A percentile compares a stretch with the other conserved stretches of the same genome.
phyloP scores from a whole-genome alignment of 257 asterid genomes.

The Solanum pennellii region DNA sequence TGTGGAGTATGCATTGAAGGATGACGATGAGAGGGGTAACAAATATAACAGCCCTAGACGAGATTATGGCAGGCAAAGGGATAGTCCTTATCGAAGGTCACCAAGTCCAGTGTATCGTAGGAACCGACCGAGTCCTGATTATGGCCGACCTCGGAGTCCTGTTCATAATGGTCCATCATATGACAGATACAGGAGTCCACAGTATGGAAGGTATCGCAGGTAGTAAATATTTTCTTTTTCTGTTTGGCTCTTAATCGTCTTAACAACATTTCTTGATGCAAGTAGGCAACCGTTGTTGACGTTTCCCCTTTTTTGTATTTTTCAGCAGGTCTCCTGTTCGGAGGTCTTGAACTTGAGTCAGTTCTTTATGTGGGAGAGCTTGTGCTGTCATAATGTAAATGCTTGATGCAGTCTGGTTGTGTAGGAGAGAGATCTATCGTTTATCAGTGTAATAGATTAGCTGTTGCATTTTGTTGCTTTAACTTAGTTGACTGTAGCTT shows the following conservation, averaged over 20 bases:
- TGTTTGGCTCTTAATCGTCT: not conserved
- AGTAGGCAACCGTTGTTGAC: not conserved
- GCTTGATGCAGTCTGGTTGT: not conserved
- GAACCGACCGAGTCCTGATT: conserved; percentile 67
- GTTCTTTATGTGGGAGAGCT: not conserved
- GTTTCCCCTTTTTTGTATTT: not conserved
- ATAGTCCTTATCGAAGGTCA: conserved; percentile 51
- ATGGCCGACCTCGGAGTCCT: conserved; percentile 27
- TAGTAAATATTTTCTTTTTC: not conserved
- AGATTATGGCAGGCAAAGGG: conserved; percentile 42
- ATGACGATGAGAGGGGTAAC: conserved; percentile 76
- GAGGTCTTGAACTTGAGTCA: conserved; percentile 30
- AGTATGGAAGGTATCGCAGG: conserved; percentile 59
- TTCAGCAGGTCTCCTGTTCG: conserved; percentile 52
- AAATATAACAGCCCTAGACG: conserved; percentile 48
- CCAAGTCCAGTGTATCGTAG: conserved; percentile 54
- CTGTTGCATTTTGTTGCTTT: not conserved
- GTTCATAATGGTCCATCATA: conserved; percentile 32
- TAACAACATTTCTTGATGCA: not conserved
- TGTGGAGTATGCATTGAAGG: conserved; percentile 86
- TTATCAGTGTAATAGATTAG: not conserved
- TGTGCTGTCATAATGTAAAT: not conserved
- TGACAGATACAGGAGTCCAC: conserved; percentile 55
- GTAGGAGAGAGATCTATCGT: not conserved
- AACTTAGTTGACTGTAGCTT: not conserved